These are phyloP conservation scores for Blastocystis sp. DNA, from an alignment of 352 stramenopile genomes.

Conservation along the genomic window DNA sequence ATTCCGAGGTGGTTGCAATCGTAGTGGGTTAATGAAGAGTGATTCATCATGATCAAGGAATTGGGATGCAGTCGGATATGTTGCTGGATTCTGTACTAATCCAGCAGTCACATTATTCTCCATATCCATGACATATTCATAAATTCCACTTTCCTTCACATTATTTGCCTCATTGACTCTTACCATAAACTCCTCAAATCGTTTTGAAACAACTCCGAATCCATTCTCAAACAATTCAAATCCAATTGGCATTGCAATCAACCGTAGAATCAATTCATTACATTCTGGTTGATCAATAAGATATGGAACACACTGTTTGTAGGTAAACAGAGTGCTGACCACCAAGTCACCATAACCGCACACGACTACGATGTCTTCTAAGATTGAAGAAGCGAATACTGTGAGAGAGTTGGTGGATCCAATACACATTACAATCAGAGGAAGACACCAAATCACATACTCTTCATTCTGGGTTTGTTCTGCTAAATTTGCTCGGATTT, in stretches of 20 bases:
- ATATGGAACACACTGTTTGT: neutral
- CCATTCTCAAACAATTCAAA: constrained; percentile 4
- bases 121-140: constrained; percentile 29
- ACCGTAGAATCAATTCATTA: neutral
- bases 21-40: neutral
- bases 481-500: neutral
- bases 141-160: constrained; percentile 8
- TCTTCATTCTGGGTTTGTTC: constrained; percentile 22
- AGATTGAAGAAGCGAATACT: neutral
- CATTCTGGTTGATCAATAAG: neutral
- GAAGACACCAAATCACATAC: constrained; percentile 42
- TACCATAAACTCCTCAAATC: constrained; percentile 43
- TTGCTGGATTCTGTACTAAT: constrained; percentile 13
- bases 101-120: neutral
- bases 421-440: neutral
- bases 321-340: neutral
- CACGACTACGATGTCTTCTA: neutral
- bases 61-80: neutral
- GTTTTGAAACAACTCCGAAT: neutral
- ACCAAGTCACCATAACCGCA: neutral
- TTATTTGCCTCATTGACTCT: neutral
- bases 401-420: neutral
- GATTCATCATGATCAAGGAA: neutral
- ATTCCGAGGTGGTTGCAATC: constrained; percentile 10
- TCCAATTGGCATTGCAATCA: neutral